Conservation (phyloP, 495 filamentous ascomycete genomes). For the Pyrenula massariospora region DNA sequence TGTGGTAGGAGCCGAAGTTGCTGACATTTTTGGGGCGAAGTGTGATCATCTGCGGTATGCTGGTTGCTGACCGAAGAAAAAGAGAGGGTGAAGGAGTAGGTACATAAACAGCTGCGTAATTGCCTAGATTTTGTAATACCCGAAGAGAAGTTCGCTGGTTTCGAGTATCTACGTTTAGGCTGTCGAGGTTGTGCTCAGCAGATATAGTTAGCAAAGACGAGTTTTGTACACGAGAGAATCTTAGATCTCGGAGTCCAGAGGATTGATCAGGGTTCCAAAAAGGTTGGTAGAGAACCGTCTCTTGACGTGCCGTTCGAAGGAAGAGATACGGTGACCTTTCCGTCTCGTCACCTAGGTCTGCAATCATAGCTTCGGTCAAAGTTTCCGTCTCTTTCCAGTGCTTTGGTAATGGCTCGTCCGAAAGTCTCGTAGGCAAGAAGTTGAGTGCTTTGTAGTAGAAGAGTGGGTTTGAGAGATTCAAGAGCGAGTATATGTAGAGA, state of each 20-base stretch:
- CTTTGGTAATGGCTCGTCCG: conserved; percentile 52
- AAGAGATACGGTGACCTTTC: conserved; percentile 67
- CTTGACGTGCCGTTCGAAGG: conserved; percentile 63
- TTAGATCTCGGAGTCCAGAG: neutral
- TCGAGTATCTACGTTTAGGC: conserved; percentile 25
- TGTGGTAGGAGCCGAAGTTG: conserved; percentile 62
- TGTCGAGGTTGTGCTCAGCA: conserved; percentile 23
- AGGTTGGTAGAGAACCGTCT: conserved; percentile 80
- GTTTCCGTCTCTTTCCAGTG: conserved; percentile 58
- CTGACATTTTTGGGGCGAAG: conserved; percentile 52
- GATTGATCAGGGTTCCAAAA: conserved; percentile 19
- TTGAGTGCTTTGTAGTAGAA: conserved; percentile 60
- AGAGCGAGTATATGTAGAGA: conserved; percentile 51
- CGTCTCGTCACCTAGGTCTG: conserved; percentile 69
- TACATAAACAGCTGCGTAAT: conserved; percentile 69
- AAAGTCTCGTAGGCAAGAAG: conserved; percentile 67
- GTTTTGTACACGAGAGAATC: conserved; percentile 27
- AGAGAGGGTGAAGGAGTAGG: conserved; percentile 69
- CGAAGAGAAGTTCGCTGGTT: conserved; percentile 39
- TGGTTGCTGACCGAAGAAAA: conserved; percentile 64
- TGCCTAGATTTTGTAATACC: conserved; percentile 51
- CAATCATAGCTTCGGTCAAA: conserved; percentile 65
- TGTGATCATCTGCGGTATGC: conserved; percentile 58
- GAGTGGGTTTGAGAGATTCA: conserved; percentile 42
- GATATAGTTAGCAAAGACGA: conserved; percentile 37